Evolutionary conservation across 2,329 filamentous ascomycete genomes (phyloP).

Genomic region (Talaromyces islandicus): DNA sequence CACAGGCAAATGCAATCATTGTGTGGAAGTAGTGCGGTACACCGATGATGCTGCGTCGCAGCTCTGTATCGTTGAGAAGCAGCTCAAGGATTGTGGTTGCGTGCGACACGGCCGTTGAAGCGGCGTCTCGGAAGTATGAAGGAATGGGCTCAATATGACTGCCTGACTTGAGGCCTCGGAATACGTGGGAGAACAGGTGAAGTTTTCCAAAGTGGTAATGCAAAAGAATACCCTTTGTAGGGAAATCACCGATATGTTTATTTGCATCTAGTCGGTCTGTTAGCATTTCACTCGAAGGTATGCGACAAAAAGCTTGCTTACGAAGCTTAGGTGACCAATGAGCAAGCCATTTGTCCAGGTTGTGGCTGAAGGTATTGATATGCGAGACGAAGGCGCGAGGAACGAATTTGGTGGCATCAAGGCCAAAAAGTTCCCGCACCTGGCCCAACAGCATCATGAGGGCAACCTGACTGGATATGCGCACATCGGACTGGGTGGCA

Average conservation of each 20-base stretch:
- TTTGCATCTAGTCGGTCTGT: background rate
- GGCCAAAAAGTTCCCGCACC: conserved; percentile 11
- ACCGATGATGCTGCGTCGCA: conserved; percentile 31
- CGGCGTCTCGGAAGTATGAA: conserved; percentile 23
- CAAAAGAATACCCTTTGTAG: conserved; percentile 40
- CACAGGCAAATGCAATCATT: conserved; percentile 38
- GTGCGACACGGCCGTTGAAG: conserved; percentile 23
- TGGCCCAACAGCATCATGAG: conserved; percentile 11
- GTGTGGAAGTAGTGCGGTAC: conserved; percentile 40
- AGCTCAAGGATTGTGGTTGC: conserved; percentile 35
- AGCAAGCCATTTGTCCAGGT: conserved; percentile 10
- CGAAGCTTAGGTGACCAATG: conserved; percentile 11
- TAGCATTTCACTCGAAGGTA: background rate
- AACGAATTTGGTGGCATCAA: conserved; percentile 9
- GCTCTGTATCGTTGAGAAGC: conserved; percentile 30
- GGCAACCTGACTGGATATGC: conserved; percentile 10
- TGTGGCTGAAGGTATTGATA: conserved; percentile 11
- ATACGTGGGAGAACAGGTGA: conserved; percentile 43
- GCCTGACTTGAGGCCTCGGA: conserved; percentile 31
- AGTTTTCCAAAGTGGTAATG: conserved; percentile 46
- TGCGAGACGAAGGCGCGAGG: conserved; percentile 10
- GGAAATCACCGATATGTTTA: conserved; percentile 37
- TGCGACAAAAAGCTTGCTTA: background rate
- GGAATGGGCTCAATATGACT: conserved; percentile 27
- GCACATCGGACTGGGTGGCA: conserved; percentile 9